A percentile compares a stretch with the other conserved stretches of the same genome.
Evolutionary conservation across 2,329 filamentous ascomycete genomes (phyloP).

Genomic region (Microdochium nivale): DNA sequence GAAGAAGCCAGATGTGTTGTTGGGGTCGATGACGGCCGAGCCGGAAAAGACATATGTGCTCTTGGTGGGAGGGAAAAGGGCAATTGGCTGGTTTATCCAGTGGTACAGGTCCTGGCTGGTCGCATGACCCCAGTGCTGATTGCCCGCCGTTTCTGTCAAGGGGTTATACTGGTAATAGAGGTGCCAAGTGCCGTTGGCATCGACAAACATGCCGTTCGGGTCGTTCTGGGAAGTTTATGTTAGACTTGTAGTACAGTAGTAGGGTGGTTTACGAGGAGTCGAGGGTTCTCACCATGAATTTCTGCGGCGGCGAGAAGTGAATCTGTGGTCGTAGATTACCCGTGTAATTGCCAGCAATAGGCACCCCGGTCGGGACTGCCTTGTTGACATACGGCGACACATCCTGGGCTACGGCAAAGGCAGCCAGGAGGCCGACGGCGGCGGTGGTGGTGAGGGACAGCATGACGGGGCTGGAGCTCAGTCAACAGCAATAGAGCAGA

Average conservation of each 20-base stretch:
- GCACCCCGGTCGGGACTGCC: conserved; percentile 16
- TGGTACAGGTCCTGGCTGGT: conserved; percentile 53
- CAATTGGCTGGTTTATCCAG: conserved; percentile 58
- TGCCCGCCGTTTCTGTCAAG: conserved; percentile 12
- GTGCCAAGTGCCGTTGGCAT: conserved; percentile 49
- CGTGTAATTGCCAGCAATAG: conserved; percentile 16
- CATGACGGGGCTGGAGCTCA: not conserved
- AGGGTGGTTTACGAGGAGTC: too few species aligned
- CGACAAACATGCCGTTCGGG: conserved; percentile 55
- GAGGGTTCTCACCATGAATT: conserved; percentile 29
- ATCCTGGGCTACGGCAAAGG: not conserved
- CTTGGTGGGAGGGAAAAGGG: conserved; percentile 40
- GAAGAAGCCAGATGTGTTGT: conserved; percentile 61
- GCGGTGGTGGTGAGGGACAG: not conserved
- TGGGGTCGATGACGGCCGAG: conserved; percentile 48
- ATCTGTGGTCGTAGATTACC: conserved; percentile 37
- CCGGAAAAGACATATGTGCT: conserved; percentile 41
- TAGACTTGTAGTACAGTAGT: too few species aligned
- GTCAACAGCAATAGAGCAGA: too few species aligned
- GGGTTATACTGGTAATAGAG: conserved; percentile 51
- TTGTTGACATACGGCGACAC: conserved; percentile 17
- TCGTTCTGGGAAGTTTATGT: too few species aligned
- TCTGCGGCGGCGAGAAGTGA: conserved; percentile 44
- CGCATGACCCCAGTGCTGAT: conserved; percentile 58
- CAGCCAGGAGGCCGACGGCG: conserved; percentile 3